A percentile compares a stretch with the other conserved stretches of the same genome.
phyloP scores from a whole-genome alignment of 257 asterid species.

The Plectranthus barbatus region DNA sequence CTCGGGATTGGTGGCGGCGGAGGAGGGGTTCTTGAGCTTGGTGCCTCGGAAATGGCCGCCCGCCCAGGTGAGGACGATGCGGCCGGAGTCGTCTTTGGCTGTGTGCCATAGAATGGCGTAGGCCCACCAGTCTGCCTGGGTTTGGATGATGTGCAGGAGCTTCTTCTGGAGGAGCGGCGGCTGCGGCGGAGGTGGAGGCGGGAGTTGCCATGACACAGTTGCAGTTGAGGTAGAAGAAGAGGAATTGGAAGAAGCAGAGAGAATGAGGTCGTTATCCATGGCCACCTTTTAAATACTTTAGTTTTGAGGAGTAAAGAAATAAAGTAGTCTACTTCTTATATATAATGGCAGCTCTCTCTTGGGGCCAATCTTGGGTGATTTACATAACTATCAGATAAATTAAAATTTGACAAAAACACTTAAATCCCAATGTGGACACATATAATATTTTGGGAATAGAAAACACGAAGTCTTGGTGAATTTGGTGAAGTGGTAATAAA shows the following conservation, averaged over 20 bases:
- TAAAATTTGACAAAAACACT: too few species aligned
- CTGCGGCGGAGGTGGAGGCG: too few species aligned
- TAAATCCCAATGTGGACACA: too few species aligned
- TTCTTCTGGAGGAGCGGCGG: constrained; percentile 29
- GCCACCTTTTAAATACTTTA: background rate
- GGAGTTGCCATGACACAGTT: background rate
- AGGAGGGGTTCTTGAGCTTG: background rate
- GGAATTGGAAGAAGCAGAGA: constrained; percentile 17
- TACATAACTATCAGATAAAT: too few species aligned
- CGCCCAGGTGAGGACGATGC: constrained; percentile 35
- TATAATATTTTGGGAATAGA: too few species aligned
- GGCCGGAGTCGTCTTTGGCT: too few species aligned
- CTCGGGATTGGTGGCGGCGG: too few species aligned
- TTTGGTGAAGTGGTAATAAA: too few species aligned
- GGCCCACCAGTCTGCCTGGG: constrained; percentile 35
- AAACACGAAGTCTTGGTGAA: too few species aligned
- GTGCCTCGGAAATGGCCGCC: constrained; percentile 64
- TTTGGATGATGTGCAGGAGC: constrained; percentile 43
- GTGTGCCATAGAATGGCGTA: too few species aligned
- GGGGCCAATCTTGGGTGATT: too few species aligned
- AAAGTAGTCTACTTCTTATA: background rate
- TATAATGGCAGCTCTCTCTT: too few species aligned
- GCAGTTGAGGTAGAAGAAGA: constrained; percentile 6
- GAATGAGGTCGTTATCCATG: constrained; percentile 27
- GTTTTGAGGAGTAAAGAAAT: background rate